Conservation (phyloP, 129 eudicot genomes). For the carrot (Daucus carota) region DH1_v3.0 NC_030383.2:44241001-44241500, state of each 20-base stretch:
- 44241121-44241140: neutral
- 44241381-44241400: neutral
- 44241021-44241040: slow-evolving; percentile 19
- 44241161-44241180: neutral
- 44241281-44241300: neutral
- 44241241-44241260: neutral
- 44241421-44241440: slow-evolving; percentile 1
- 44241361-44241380: slow-evolving; percentile 1
- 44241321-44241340: neutral
- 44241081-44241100: neutral
- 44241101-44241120: neutral
- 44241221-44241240: neutral
- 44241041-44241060: slow-evolving; percentile 15
- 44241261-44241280: neutral
- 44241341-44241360: neutral
- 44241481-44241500: neutral
- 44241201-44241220: neutral
- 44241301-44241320: neutral
- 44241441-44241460: neutral
- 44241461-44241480: neutral
- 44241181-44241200: neutral
- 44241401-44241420: neutral
- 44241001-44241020: slow-evolving; percentile 8
- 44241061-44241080: slow-evolving; percentile 5
- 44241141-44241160: neutral